Percentiles rank a stretch among this genome's conserved stretches.
Evolutionary conservation across 202 grass and related monocot genomes (phyloP).

Genomic region (Zizania palustris): DNA sequence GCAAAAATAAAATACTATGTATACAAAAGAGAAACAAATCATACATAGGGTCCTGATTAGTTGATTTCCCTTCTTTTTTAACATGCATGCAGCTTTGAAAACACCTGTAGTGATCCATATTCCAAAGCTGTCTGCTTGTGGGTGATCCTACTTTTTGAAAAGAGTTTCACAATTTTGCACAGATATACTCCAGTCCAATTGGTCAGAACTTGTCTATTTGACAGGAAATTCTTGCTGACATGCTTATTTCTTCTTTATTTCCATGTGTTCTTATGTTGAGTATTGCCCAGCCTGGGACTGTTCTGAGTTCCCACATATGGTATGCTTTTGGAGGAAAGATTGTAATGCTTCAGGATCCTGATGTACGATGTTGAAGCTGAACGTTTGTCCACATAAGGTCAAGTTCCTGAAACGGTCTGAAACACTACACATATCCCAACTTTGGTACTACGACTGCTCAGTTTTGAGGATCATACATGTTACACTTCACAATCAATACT

Average conservation of each 20-base stretch:
- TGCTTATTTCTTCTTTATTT: conserved; percentile 26
- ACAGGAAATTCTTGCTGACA: not conserved
- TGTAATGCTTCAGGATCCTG: conserved; percentile 91
- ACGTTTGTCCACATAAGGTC: conserved; percentile 75
- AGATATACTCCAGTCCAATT: conserved; percentile 92
- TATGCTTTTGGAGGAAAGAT: conserved; percentile 89
- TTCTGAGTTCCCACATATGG: conserved; percentile 95
- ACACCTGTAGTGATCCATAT: conserved; percentile 77
- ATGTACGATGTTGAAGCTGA: conserved; percentile 98
- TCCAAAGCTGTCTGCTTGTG: conserved; percentile 69
- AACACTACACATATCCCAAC: not conserved
- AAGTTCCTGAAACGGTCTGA: conserved; percentile 88
- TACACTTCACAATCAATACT: not conserved
- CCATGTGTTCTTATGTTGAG: conserved; percentile 13
- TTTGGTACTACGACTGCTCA: conserved; percentile 9
- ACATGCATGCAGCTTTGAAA: conserved; percentile 80
- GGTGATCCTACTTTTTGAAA: conserved; percentile 95
- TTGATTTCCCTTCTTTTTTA: conserved; percentile 7
- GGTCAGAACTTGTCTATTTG: conserved; percentile 48
- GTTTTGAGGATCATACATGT: conserved; percentile 5
- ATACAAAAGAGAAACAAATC: not conserved
- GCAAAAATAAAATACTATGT: not conserved
- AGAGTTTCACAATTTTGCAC: conserved; percentile 94
- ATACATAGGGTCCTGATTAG: conserved; percentile 1
- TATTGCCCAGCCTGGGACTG: conserved; percentile 86